Conservation (phyloP, 495 filamentous ascomycete species). For the Penicillium bialowiezense region DNA sequence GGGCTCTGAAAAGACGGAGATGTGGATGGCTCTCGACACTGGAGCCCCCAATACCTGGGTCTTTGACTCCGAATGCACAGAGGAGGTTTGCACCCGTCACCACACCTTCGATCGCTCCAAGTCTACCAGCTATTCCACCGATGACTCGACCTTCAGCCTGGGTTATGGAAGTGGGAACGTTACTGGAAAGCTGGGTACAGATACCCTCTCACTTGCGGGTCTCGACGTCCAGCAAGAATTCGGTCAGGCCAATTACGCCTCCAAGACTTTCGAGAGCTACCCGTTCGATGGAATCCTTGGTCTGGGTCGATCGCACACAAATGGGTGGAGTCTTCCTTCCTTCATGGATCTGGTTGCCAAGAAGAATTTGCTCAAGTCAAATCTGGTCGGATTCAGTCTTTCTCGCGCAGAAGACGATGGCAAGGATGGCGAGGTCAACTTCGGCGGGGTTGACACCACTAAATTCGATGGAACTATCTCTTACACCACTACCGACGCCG, state of each 20-base stretch:
- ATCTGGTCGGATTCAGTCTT: constrained; percentile 67
- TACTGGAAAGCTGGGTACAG: constrained; percentile 57
- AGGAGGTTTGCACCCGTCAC: constrained; percentile 59
- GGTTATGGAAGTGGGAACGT: constrained; percentile 72
- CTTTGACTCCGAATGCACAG: constrained; percentile 62
- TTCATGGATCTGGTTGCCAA: constrained; percentile 62
- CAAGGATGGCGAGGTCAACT: constrained; percentile 73
- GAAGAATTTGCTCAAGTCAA: constrained; percentile 55
- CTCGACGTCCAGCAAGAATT: constrained; percentile 60
- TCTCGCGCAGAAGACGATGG: constrained; percentile 57
- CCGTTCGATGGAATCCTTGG: constrained; percentile 88
- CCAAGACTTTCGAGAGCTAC: constrained; percentile 67
- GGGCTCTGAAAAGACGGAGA: constrained; percentile 58
- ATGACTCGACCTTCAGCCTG: constrained; percentile 51
- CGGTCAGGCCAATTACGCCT: constrained; percentile 64
- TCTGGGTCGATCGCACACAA: constrained; percentile 53
- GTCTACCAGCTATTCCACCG: constrained; percentile 54
- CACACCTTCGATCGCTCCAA: constrained; percentile 60
- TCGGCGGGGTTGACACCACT: constrained; percentile 64
- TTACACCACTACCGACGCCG: constrained; percentile 51
- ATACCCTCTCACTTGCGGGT: constrained; percentile 63
- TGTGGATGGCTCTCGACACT: constrained; percentile 77
- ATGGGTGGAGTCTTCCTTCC: constrained; percentile 48
- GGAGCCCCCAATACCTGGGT: constrained; percentile 79
- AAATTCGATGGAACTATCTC: constrained; percentile 64